phyloP scores from a whole-genome alignment of 441 rosid genomes.

The Corymbia calophylla region DNA sequence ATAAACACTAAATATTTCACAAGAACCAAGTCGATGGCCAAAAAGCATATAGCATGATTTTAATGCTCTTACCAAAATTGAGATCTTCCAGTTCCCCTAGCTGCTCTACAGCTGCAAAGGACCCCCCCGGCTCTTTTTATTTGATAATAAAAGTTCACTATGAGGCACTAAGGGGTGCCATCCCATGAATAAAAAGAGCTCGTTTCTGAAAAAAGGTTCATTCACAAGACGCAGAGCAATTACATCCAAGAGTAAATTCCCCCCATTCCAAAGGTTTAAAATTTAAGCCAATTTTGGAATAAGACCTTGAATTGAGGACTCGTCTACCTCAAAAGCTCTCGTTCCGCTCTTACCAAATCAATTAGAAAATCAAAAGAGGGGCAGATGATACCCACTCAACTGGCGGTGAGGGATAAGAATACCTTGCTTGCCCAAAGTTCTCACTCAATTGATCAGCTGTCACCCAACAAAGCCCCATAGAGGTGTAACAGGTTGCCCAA shows the following conservation, averaged over 20 bases:
- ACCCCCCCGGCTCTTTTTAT: neutral
- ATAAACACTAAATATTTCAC: neutral
- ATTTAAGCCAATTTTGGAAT: neutral
- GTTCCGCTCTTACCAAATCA: neutral
- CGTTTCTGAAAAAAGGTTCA: neutral
- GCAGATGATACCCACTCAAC: neutral
- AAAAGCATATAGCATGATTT: neutral
- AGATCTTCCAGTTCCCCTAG: neutral
- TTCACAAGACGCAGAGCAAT: neutral
- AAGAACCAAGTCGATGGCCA: neutral
- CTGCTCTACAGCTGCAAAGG: neutral
- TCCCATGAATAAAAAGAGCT: neutral
- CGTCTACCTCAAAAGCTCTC: neutral
- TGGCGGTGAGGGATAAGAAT: neutral
- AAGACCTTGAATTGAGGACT: neutral
- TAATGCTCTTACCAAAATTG: neutral
- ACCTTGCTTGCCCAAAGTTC: neutral
- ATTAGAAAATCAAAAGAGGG: neutral
- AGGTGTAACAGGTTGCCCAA: neutral
- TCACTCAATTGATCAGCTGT: neutral
- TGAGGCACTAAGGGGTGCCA: neutral
- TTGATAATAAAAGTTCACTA: neutral
- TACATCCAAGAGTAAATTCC: neutral
- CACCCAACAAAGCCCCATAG: neutral
- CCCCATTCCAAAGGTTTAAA: neutral